phyloP scores from a whole-genome alignment of 352 stramenopile species.

The Pythium biforme region DNA sequence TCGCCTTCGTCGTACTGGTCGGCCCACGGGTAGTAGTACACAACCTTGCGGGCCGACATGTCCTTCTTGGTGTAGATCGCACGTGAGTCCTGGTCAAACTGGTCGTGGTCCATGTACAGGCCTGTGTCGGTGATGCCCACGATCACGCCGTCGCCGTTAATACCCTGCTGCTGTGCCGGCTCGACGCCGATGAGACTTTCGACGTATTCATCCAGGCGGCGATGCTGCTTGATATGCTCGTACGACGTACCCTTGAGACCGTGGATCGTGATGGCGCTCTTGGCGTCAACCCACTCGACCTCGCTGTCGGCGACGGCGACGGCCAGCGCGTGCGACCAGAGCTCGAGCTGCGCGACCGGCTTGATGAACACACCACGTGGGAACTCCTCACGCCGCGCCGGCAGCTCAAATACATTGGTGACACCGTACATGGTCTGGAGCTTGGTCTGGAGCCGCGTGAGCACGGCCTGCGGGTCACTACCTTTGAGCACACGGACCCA shows the following conservation, averaged over 20 bases:
- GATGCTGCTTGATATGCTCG: conserved; percentile 7
- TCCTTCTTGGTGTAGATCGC: conserved; percentile 44
- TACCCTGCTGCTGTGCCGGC: conserved; percentile 52
- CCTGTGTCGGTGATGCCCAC: conserved; percentile 84
- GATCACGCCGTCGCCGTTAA: conserved; percentile 66
- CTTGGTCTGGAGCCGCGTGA: conserved; percentile 37
- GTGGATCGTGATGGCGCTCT: conserved; percentile 36
- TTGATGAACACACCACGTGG: conserved; percentile 54
- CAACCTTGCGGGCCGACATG: conserved; percentile 59
- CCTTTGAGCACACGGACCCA: conserved; percentile 60
- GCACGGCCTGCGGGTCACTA: conserved; percentile 28
- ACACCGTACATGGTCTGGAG: conserved; percentile 49
- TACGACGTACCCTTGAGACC: conserved; percentile 5
- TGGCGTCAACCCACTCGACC: conserved; percentile 69
- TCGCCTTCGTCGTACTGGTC: conserved; percentile 66
- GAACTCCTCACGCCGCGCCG: conserved; percentile 7
- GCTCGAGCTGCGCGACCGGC: conserved; percentile 45
- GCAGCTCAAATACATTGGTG: conserved; percentile 56
- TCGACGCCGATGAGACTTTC: conserved; percentile 65
- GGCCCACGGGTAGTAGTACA: conserved; percentile 78
- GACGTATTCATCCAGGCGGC: conserved; percentile 61
- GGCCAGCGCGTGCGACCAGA: conserved; percentile 56
- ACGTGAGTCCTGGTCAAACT: conserved; percentile 71
- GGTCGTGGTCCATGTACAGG: conserved; percentile 80
- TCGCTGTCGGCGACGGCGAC: conserved; percentile 43